These are phyloP conservation scores for Pulveroboletus ravenelii DNA, from an alignment of 768 basidiomycete genomes.

Conservation along the genomic window DNA sequence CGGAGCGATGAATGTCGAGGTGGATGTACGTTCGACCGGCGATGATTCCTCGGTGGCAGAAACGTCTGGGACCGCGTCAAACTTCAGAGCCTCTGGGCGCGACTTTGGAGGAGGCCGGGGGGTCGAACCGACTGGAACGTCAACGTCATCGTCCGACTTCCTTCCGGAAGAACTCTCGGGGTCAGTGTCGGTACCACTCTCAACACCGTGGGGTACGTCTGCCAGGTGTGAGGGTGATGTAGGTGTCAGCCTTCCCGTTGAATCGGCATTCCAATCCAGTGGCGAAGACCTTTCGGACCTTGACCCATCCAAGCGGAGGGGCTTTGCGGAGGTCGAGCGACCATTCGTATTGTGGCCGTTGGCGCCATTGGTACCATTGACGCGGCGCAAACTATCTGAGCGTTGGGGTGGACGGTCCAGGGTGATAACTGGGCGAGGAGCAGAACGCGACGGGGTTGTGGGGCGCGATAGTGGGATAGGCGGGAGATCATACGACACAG, in stretches of 20 bases:
- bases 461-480: conserved; percentile 4
- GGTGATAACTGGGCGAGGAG: conserved; percentile 26
- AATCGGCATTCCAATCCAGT: conserved; percentile 19
- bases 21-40: conserved; percentile 61
- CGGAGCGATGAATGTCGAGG: conserved; percentile 79
- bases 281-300: conserved; percentile 20
- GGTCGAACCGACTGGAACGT: conserved; percentile 25
- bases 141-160: conserved; percentile 22
- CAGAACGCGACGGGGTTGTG: conserved; percentile 14
- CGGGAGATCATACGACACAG: conserved; percentile 30
- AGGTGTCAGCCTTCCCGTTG: conserved; percentile 30
- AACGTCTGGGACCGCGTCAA: conserved; percentile 19
- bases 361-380: conserved; percentile 6
- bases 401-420: conserved; percentile 35
- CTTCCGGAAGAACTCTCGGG: conserved; percentile 44
- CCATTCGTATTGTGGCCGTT: conserved; percentile 4
- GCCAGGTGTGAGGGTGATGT: conserved; percentile 58
- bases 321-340: conserved; percentile 3
- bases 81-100: conserved; percentile 28
- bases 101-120: conserved; percentile 46
- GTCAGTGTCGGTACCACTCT: conserved; percentile 73
- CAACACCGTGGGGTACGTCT: conserved; percentile 69
- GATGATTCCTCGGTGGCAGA: conserved; percentile 48
- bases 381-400: conserved; percentile 26
- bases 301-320: conserved; percentile 17